Conservation (phyloP, 2,329 filamentous ascomycete species). For the Mollisia scopiformis region DNA sequence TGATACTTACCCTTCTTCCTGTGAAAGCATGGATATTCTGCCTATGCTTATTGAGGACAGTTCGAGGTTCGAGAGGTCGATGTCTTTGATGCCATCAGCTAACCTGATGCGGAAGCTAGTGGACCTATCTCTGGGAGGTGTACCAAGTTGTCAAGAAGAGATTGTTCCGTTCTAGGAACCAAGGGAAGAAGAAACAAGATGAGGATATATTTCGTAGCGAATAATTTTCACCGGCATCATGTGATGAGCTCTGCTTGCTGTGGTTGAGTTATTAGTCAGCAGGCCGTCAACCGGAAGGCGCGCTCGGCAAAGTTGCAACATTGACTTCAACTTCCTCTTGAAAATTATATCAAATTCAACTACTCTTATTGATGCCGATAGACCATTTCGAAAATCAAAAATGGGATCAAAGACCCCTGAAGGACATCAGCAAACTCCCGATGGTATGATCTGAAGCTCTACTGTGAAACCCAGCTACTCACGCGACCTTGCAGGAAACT, state of each 20-base stretch:
- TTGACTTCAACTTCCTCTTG: not conserved
- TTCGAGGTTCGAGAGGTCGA: no score
- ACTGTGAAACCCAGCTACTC: not conserved
- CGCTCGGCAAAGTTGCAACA: not conserved
- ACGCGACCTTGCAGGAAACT: slow-evolving; percentile 15
- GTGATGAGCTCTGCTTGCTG: not conserved
- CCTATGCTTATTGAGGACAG: no score
- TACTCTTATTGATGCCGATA: slow-evolving; percentile 5
- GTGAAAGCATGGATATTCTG: no score
- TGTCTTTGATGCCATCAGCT: no score
- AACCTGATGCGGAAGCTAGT: no score
- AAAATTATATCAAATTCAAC: not conserved
- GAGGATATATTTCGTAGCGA: no score
- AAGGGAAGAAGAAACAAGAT: no score
- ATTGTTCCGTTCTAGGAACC: no score
- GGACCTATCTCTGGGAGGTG: no score
- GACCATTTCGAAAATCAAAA: slow-evolving; percentile 1
- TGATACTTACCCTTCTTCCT: no score
- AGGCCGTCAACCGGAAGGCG: not conserved
- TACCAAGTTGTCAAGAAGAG: no score
- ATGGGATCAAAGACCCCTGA: slow-evolving; percentile 31
- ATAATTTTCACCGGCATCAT: no score
- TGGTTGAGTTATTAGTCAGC: not conserved
- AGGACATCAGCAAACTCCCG: slow-evolving; percentile 26
- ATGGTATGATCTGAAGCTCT: slow-evolving; percentile 21